A percentile compares a stretch with the other conserved stretches of the same genome.
These are phyloP conservation scores for Mortierella sp. DNA, from an alignment of 371 early-diverging fungal genomes.

Conservation along the genomic window DNA sequence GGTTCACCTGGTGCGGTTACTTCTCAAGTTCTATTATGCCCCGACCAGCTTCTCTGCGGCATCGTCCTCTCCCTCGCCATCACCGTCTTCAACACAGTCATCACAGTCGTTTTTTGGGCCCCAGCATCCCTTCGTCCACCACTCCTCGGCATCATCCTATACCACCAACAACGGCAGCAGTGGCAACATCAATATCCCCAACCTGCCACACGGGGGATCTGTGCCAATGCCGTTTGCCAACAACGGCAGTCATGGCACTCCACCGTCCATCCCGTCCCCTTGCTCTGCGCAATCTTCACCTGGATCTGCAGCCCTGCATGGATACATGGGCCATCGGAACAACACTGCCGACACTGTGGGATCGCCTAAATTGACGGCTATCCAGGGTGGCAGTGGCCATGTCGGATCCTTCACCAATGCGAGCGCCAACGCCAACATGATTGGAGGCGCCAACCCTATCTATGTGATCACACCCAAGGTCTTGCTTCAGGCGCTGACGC, in stretches of 20 bases:
- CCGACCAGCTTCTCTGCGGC: conserved; percentile 55
- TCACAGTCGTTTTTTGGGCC: conserved; percentile 58
- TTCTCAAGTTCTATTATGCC: conserved; percentile 55
- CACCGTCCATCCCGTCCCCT: conserved; percentile 52
- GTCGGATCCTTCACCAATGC: conserved; percentile 51
- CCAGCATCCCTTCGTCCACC: conserved; percentile 41
- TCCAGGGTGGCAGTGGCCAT: conserved; percentile 45
- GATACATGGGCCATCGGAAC: conserved; percentile 49
- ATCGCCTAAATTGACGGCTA: conserved; percentile 34
- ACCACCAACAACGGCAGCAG: conserved; percentile 57
- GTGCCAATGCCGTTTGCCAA: conserved; percentile 53
- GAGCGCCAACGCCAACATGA: conserved; percentile 56
- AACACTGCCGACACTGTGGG: conserved; percentile 28
- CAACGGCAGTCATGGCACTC: conserved; percentile 48
- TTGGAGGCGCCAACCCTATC: conserved; percentile 44
- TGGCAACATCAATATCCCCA: conserved; percentile 44
- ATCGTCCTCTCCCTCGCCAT: conserved; percentile 51
- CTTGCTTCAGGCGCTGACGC: conserved; percentile 42
- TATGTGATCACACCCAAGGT: conserved; percentile 56
- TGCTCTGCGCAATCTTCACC: conserved; percentile 57
- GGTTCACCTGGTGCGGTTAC: conserved; percentile 46
- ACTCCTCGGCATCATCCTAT: conserved; percentile 51
- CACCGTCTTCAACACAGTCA: conserved; percentile 56
- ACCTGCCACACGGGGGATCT: conserved; percentile 39
- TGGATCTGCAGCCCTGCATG: conserved; percentile 37